Evolutionary conservation across 208 protist species (phyloP), one percentile per base, ranked within the genome.

Genomic region (Kentomonas sorsogonicus): DNA sequence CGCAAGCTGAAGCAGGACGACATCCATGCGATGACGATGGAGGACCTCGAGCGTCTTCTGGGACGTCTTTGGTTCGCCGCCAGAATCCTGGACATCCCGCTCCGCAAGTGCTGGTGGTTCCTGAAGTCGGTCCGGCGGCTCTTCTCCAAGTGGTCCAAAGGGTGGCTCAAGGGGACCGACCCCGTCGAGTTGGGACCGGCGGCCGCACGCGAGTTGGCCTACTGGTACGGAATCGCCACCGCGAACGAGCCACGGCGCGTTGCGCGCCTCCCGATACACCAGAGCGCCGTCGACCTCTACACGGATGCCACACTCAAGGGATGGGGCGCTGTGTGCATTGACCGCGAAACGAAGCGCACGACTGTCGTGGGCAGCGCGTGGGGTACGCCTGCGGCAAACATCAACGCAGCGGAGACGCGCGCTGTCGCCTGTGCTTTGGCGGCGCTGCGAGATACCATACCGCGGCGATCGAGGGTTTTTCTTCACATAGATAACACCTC

Each of bases 401-500:
- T 57, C 63, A 69, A 57, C 36, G 44, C 44, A n/a, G 54, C 63
- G 0, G 46, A 69, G 22, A 58, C 38, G 38, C 34, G 63, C 18
- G 63, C 63, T 1, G 48, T 69, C 6, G 33, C 18, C 1, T 69
- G 22, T 22, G 63, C 54, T 20, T 60, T 69, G 13, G 41, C n/a
- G 10, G 36, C 36, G 3, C 46, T 69, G 1, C 6, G 30, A 29
- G 15, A 25, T 9, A 34, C 38, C 22, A 16, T 69, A 27, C 0
- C 15, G 5, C 27, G 23, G 18, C 26, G 53, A 30, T 26, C 45
- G 4, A 34, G 26, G 33, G 39, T 63, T 16, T 13, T 56, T 20
- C 38, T 69, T 6, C 44, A 69, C 45, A 53, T 62, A 30, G 63
- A 62, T 46, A 61, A 69, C 54, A 69, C 63, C 4, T 69, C 54